Conservation (phyloP, 192 early-diverging fungal genomes). For the Mortierella hygrophila region DNA sequence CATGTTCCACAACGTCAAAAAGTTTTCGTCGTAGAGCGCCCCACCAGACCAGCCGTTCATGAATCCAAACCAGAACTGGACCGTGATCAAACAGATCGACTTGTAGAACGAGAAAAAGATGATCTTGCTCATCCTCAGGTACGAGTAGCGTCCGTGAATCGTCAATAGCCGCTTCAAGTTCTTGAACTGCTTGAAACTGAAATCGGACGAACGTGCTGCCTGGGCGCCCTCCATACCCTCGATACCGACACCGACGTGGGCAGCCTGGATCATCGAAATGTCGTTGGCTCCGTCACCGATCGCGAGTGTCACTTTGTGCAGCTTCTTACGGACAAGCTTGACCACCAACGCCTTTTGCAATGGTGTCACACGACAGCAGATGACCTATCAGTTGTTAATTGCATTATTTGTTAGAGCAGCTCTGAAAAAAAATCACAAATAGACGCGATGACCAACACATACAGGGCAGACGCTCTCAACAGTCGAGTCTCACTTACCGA, state of each 20-base stretch:
- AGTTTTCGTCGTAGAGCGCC: conserved; percentile 95
- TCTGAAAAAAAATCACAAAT: background rate
- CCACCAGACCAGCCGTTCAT: conserved; percentile 95
- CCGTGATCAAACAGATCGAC: conserved; percentile 95
- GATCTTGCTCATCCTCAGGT: conserved; percentile 92
- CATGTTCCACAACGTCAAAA: conserved; percentile 92
- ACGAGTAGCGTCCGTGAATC: conserved; percentile 95
- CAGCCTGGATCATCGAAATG: conserved; percentile 97
- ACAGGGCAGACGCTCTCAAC: background rate
- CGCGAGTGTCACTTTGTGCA: conserved; percentile 87
- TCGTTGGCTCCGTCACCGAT: conserved; percentile 99
- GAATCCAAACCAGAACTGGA: conserved; percentile 93
- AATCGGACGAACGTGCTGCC: conserved; percentile 93
- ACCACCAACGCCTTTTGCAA: conserved; percentile 97
- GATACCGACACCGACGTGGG: conserved; percentile 96
- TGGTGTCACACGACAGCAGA: conserved; percentile 99
- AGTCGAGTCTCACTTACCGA: conserved; percentile 67
- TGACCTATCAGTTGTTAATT: conserved; percentile 62
- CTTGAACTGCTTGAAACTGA: conserved; percentile 96
- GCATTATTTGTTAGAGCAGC: background rate
- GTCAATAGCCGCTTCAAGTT: conserved; percentile 92
- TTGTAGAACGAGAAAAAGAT: conserved; percentile 98
- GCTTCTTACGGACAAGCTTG: conserved; percentile 91
- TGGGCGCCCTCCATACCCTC: conserved; percentile 95
- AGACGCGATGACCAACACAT: background rate